Percentiles rank a stretch among this genome's conserved stretches.
phyloP scores from a whole-genome alignment of 2,329 filamentous ascomycete species.

The Ilyonectria robusta region DNA sequence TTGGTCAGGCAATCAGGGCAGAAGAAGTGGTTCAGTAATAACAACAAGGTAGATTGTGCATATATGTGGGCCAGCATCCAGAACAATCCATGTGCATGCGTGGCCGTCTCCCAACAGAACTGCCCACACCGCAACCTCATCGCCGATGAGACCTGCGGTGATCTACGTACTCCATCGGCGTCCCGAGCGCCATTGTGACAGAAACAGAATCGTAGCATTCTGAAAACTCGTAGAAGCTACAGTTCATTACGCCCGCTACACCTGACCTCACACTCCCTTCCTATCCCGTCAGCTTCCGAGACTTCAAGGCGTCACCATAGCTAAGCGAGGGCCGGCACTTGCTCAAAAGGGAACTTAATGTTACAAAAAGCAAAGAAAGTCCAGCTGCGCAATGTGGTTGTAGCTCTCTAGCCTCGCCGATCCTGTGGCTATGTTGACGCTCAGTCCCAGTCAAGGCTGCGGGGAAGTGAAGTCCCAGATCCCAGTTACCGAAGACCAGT shows the following conservation, averaged over 20 bases:
- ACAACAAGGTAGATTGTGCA: background rate
- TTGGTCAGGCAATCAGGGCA: background rate
- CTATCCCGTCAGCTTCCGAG: background rate
- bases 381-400: background rate
- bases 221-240: background rate
- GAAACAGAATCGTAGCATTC: background rate
- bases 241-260: background rate
- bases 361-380: slow-evolving; percentile 3
- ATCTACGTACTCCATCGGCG: background rate
- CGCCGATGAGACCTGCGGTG: background rate
- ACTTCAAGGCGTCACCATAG: background rate
- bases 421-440: background rate
- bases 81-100: slow-evolving; percentile 1
- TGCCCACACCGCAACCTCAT: slow-evolving; percentile 4
- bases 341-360: background rate
- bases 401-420: background rate
- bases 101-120: background rate
- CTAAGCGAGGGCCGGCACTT: background rate
- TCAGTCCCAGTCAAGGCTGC: background rate
- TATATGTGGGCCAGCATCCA: background rate
- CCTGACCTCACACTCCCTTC: background rate
- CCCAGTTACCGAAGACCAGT: background rate
- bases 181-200: background rate
- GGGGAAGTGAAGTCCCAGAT: background rate
- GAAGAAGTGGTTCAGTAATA: background rate